These are phyloP conservation scores for Sparassis latifolia DNA, from an alignment of 1,284 basidiomycete species.

Conservation along the genomic window DNA sequence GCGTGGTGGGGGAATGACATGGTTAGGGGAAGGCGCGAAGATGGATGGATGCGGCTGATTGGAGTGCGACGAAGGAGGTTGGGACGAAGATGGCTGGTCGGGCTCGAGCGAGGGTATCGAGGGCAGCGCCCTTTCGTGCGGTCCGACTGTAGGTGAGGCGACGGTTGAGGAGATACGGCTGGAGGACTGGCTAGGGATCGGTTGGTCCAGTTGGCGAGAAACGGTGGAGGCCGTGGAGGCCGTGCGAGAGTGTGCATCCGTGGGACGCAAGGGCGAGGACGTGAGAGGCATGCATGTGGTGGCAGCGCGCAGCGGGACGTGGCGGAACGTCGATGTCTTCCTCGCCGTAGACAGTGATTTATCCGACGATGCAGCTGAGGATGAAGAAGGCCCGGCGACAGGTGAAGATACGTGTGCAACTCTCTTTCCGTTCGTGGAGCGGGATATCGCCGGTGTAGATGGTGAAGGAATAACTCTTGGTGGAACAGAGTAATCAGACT, in stretches of 20 bases:
- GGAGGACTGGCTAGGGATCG: slow-evolving; percentile 10
- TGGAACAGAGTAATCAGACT: neutral
- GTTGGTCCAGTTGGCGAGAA: slow-evolving; percentile 15
- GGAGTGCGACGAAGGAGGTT: too few species aligned
- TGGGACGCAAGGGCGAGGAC: slow-evolving; percentile 37
- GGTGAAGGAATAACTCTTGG: neutral
- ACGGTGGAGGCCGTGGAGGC: slow-evolving; percentile 13
- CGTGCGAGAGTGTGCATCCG: slow-evolving; percentile 20
- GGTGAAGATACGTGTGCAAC: slow-evolving; percentile 13
- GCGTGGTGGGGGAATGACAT: neutral
- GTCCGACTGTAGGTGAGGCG: slow-evolving; percentile 14
- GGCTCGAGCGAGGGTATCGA: slow-evolving; percentile 18
- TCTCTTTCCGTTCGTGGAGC: neutral
- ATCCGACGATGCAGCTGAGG: slow-evolving; percentile 12
- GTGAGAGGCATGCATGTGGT: slow-evolving; percentile 26
- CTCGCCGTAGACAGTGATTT: slow-evolving; percentile 24
- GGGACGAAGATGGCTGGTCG: too few species aligned
- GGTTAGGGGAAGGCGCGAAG: neutral
- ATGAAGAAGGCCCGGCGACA: slow-evolving; percentile 16
- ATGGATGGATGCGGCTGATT: neutral
- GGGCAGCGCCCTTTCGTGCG: slow-evolving; percentile 18
- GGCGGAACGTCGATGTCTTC: slow-evolving; percentile 55
- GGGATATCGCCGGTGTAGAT: neutral
- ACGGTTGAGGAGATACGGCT: slow-evolving; percentile 16
- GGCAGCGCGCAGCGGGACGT: slow-evolving; percentile 40